phyloP scores from a whole-genome alignment of 2,329 filamentous ascomycete species.

The Scytalidium lignicola region DNA sequence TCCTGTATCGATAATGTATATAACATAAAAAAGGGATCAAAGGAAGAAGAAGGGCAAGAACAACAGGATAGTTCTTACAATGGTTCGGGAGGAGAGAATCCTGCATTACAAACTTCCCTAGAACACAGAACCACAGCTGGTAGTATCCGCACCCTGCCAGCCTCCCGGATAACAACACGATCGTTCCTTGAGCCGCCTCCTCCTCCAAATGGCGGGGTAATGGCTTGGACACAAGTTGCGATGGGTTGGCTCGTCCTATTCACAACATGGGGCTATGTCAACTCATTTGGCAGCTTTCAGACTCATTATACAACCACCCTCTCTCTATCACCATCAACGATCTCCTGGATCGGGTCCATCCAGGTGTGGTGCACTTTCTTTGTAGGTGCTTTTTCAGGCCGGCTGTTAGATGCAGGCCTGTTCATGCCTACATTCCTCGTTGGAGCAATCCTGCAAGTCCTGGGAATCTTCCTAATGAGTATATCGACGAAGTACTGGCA shows the following conservation, averaged over 20 bases:
- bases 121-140: not conserved
- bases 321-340: conserved; percentile 24
- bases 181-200: not conserved
- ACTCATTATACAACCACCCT: conserved; percentile 30
- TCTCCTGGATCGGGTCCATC: conserved; percentile 36
- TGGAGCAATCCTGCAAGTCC: conserved; percentile 7
- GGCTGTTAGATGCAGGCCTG: conserved; percentile 31
- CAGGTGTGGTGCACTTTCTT: conserved; percentile 33
- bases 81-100: not conserved
- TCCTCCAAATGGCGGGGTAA: conserved; percentile 41
- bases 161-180: not conserved
- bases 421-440: conserved; percentile 19
- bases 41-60: not conserved
- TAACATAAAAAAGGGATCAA: not conserved
- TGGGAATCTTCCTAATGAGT: conserved; percentile 31
- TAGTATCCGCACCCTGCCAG: not conserved
- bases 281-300: conserved; percentile 34
- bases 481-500: conserved; percentile 31
- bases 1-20: not conserved
- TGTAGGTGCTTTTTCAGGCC: conserved; percentile 29
- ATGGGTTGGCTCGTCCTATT: conserved; percentile 39
- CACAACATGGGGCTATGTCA: conserved; percentile 34
- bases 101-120: not conserved
- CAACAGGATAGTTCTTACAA: not conserved
- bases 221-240: conserved; percentile 51